Conservation (phyloP, 192 early-diverging fungal species). For the Coemansia sp. region DNA sequence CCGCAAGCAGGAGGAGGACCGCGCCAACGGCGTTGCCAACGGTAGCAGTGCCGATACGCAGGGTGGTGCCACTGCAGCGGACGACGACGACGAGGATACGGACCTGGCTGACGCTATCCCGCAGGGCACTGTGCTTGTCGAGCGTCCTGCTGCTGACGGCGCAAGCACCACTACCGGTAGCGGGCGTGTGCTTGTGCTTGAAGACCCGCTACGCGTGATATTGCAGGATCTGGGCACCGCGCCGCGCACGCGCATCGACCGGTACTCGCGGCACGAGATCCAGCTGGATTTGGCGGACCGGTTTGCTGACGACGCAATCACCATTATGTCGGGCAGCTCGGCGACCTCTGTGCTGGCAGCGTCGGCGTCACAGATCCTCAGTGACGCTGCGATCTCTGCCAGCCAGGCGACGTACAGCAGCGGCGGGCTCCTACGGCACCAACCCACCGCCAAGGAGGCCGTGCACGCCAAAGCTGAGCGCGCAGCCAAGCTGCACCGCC, state of each 20-base stretch:
- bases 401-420: conserved; percentile 51
- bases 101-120: conserved; percentile 53
- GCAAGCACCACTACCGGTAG: conserved; percentile 4
- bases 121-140: conserved; percentile 53
- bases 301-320: conserved; percentile 60
- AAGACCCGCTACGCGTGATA: conserved; percentile 67
- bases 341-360: conserved; percentile 51
- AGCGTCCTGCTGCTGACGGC: conserved; percentile 31
- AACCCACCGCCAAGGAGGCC: conserved; percentile 54
- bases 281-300: conserved; percentile 57
- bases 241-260: conserved; percentile 50
- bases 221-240: conserved; percentile 68
- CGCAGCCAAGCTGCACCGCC: conserved; percentile 60
- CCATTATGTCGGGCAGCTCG: conserved; percentile 56
- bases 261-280: conserved; percentile 51
- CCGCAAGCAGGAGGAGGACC: conserved; percentile 43
- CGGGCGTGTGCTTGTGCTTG: conserved; percentile 51
- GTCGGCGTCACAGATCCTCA: conserved; percentile 55
- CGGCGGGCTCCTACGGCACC: conserved; percentile 46
- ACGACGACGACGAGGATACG: conserved; percentile 46
- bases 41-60: neutral
- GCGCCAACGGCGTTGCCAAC: conserved; percentile 10
- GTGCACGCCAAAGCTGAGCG: conserved; percentile 57
- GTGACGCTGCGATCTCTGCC: conserved; percentile 53
- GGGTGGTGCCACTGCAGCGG: neutral